A percentile compares a stretch with the other conserved stretches of the same genome.
Evolutionary conservation across 805 yeast genomes (phyloP).

Genomic region (Yarrowia osloensis): DNA sequence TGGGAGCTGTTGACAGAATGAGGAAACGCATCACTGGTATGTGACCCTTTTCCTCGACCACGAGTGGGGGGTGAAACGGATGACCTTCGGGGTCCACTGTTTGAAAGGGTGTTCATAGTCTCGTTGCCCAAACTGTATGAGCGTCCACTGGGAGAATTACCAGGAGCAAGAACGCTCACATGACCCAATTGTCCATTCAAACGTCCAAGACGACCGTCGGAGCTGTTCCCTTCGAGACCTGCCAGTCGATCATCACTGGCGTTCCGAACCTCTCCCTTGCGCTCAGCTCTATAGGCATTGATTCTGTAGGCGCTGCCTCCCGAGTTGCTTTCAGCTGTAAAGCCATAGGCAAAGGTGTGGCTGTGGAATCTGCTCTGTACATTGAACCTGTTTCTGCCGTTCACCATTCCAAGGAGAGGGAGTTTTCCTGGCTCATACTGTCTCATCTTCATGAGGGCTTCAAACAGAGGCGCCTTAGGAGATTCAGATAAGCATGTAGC

Average conservation of each 20-base stretch:
- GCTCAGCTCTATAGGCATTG: not conserved
- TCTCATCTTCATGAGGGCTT: not conserved
- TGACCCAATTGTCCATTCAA: not conserved
- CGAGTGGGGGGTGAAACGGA: not conserved
- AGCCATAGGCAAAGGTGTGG: not conserved
- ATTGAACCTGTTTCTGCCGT: not conserved
- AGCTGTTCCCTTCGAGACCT: not conserved
- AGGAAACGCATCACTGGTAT: not conserved
- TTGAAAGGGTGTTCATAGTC: not conserved
- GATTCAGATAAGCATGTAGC: not conserved
- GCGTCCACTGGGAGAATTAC: not conserved
- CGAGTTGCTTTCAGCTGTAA: not conserved
- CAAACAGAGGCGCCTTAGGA: not conserved
- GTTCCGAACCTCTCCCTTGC: not conserved
- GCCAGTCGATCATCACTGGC: not conserved
- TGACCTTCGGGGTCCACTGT: not conserved
- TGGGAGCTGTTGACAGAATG: not conserved
- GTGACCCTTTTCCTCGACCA: not conserved
- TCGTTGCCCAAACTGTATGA: not conserved
- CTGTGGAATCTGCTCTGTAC: not conserved
- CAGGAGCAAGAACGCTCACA: not conserved
- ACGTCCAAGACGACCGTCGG: not conserved
- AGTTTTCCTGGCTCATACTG: not conserved
- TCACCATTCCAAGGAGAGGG: not conserved
- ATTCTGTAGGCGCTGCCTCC: not conserved